These are phyloP conservation scores for Tricholoma flavovirens DNA, from an alignment of 768 basidiomycete species.

Conservation along the genomic window DNA sequence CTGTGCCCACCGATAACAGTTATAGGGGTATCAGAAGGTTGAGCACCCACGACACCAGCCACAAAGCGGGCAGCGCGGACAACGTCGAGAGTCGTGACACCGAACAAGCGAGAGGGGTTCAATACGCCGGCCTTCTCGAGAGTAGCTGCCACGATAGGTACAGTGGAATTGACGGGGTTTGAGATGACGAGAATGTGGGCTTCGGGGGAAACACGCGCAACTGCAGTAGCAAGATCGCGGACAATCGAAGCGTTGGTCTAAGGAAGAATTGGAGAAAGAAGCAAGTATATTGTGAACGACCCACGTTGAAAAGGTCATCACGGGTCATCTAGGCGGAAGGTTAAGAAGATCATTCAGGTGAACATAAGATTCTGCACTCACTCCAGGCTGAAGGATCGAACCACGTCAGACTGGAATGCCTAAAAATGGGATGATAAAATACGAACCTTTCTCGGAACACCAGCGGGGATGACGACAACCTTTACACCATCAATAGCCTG, in stretches of 20 bases:
- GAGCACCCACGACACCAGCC: slow-evolving; percentile 55
- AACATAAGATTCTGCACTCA: slow-evolving; percentile 38
- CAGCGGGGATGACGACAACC: slow-evolving; percentile 96
- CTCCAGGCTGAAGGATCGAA: slow-evolving; percentile 58
- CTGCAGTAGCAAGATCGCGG: slow-evolving; percentile 86
- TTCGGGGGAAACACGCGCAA: slow-evolving; percentile 79
- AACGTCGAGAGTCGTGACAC: slow-evolving; percentile 97
- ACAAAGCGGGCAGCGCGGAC: slow-evolving; percentile 94
- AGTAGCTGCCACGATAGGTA: slow-evolving; percentile 91
- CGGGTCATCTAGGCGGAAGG: slow-evolving; percentile 72
- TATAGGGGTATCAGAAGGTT: slow-evolving; percentile 63
- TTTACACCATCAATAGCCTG: slow-evolving; percentile 84
- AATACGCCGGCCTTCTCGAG: slow-evolving; percentile 91
- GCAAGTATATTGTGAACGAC: slow-evolving; percentile 19
- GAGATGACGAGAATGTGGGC: slow-evolving; percentile 97
- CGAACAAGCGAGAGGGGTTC: slow-evolving; percentile 85
- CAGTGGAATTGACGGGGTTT: slow-evolving; percentile 98
- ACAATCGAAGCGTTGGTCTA: slow-evolving; percentile 98
- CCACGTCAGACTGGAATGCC: slow-evolving; percentile 18
- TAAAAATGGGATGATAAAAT: slow-evolving; percentile 11
- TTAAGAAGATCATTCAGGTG: slow-evolving; percentile 20
- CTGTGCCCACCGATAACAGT: slow-evolving; percentile 95
- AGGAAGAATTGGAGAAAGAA: slow-evolving; percentile 1
- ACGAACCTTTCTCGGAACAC: slow-evolving; percentile 93
- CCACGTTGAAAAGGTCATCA: slow-evolving; percentile 92